Evolutionary conservation across 306 rosid genomes (phyloP).

Genomic region (Sphenostylis stenocarpa): DNA sequence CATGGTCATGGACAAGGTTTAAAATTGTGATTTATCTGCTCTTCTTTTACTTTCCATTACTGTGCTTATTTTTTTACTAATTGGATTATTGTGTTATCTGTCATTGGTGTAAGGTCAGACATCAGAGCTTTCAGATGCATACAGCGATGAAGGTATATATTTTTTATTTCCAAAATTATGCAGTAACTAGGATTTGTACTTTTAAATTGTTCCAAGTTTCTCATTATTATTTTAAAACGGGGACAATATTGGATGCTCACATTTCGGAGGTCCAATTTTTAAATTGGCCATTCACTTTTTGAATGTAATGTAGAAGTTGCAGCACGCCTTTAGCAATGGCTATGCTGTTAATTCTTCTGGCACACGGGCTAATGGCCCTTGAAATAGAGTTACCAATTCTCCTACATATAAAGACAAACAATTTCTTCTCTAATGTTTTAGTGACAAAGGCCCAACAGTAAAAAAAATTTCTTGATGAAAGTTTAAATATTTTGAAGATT

Average conservation of each 20-base stretch:
- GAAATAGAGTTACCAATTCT: background rate
- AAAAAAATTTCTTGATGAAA: background rate
- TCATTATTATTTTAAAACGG: background rate
- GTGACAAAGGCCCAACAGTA: conserved; percentile 1
- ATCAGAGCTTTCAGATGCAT: conserved; percentile 42
- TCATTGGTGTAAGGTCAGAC: conserved; percentile 49
- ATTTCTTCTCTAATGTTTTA: conserved; percentile 5
- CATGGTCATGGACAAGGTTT: conserved; percentile 6
- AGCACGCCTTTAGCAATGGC: background rate
- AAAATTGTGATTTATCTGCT: background rate
- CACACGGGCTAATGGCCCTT: background rate
- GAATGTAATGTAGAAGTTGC: background rate
- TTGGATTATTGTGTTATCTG: conserved; percentile 12
- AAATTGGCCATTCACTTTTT: background rate
- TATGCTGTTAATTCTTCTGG: background rate
- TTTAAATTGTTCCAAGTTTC: background rate
- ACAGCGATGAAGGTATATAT: conserved; percentile 45
- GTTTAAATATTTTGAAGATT: background rate
- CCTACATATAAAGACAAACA: background rate
- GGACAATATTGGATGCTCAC: background rate
- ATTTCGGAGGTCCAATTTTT: background rate
- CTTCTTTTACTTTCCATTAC: background rate
- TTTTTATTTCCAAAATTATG: conserved; percentile 6
- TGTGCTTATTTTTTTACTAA: conserved; percentile 19
- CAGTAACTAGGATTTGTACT: background rate